phyloP scores from a whole-genome alignment of 1,139 yeast genomes.

The Candida gigantensis region DNA sequence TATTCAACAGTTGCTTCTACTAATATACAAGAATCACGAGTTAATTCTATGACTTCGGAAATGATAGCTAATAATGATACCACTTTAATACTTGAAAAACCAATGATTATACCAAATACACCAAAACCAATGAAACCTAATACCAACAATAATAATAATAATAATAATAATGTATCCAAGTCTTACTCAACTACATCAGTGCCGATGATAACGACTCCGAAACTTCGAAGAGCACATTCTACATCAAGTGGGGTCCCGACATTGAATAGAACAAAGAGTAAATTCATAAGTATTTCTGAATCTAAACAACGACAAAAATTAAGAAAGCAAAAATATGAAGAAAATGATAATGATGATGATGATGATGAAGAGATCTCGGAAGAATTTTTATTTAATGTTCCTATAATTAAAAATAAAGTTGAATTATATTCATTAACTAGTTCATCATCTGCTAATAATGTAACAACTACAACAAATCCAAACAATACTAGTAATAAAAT shows the following conservation, averaged over 20 bases:
- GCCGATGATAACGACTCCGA: not conserved
- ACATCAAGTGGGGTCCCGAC: conserved; percentile 17
- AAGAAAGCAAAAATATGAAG: conserved; percentile 46
- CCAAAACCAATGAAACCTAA: not conserved
- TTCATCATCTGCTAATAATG: no score
- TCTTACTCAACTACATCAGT: conserved; percentile 13
- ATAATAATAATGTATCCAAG: no score
- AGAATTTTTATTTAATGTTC: conserved; percentile 44
- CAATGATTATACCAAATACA: no score
- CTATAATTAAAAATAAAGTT: conserved; percentile 40
- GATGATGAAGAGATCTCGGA: conserved; percentile 36
- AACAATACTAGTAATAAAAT: no score
- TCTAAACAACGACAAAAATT: conserved; percentile 40
- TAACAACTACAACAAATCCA: no score
- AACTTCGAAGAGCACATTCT: conserved; percentile 8
- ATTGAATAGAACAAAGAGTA: conserved; percentile 37
- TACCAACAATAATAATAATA: conserved; percentile 10
- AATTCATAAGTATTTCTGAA: conserved; percentile 37
- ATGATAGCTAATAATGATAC: conserved; percentile 2
- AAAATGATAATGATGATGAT: conserved; percentile 42
- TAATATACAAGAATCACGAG: conserved; percentile 29
- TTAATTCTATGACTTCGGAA: conserved; percentile 37
- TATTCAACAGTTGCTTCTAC: conserved; percentile 2
- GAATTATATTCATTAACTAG: conserved; percentile 27
- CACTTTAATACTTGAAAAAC: no score